Base-by-base conservation (phyloP, 306 rosid genomes). In the Acacia acuminata region DNA sequence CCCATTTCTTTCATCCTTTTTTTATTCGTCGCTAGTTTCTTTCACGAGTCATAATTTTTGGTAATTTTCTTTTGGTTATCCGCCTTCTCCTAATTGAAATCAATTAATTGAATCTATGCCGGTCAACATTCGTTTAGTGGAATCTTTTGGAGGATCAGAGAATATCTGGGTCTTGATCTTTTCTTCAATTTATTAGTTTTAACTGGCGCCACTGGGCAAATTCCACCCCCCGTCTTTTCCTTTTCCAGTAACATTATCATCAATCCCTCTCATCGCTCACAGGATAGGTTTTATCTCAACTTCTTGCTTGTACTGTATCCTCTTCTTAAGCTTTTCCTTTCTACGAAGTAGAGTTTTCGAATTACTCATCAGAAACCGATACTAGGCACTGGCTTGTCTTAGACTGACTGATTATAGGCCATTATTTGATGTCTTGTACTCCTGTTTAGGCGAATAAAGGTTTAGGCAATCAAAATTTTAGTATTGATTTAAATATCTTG, bases 211-310 rank as follows among this genome's bases (percentile, higher is more conserved):
- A 10, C 36, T 14, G 44, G 22, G 30, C 44, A 19, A 53, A 3
- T 1, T 19, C 22, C 5, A 6, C 40, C 11, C 48, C 24, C 58
- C 9, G 3, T 7, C 16, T 45, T 9, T 45, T 36, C 10, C 32
- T 38, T 32, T 56, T 45, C 32, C 6, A 3, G 10, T 8, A 24
- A 10, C 76, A 30, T 73, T 47, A 34, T 48, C 24, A 5, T 55
- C 36, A 5, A 17, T 32, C 19, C 27, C 32, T 74, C 53, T 79
- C 71, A 20, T 30, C 78, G 77, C 83, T 77, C 78, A 11, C 53
- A 1, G 1, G 47, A 20, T 78, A 53, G 69, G 61, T 56, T 56
- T 12, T 20, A 76, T 76, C 27, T 40, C 42, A 9, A 17, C 58
- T 47, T 30, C 71, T 40, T 60, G 30, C 53, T 55, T 13, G 6